A percentile compares a stretch with the other conserved stretches of the same genome.
Evolutionary conservation across 2,329 filamentous ascomycete species (phyloP).

Genomic region (Aspergillus sp.): DNA sequence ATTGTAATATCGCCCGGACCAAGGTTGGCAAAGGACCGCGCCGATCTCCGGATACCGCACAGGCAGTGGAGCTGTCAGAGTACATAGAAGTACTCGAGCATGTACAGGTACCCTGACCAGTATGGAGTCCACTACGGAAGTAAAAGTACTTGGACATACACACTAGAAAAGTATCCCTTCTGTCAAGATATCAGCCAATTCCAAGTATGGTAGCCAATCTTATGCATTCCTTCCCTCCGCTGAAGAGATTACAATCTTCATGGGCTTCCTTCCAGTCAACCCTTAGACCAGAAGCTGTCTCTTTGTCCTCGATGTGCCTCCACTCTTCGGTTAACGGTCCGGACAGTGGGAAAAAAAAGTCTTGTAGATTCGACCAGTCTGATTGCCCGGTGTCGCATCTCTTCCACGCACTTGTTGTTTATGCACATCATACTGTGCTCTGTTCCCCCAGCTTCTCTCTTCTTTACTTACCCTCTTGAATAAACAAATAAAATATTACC

Average conservation of each 20-base stretch:
- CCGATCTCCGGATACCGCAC: not conserved
- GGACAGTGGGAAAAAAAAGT: not conserved
- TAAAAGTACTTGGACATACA: not conserved
- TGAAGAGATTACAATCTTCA: not conserved
- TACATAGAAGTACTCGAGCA: conserved; percentile 11
- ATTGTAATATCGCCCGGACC: not conserved
- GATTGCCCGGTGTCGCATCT: conserved; percentile 1
- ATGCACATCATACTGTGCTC: conserved; percentile 15
- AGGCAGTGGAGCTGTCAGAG: not conserved
- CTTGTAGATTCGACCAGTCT: not conserved
- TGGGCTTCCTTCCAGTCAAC: not conserved
- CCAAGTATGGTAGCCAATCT: not conserved
- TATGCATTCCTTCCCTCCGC: not conserved
- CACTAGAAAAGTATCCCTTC: too few relatives aligned
- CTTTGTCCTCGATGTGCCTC: not conserved
- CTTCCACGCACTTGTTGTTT: conserved; percentile 11
- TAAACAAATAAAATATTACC: too few relatives aligned
- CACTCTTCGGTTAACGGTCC: not conserved
- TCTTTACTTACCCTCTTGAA: conserved; percentile 7
- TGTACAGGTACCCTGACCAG: not conserved
- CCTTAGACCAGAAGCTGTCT: not conserved
- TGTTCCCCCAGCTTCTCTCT: not conserved
- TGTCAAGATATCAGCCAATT: too few relatives aligned
- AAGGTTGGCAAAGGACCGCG: conserved; percentile 2
- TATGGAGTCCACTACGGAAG: not conserved